Evolutionary conservation across 768 basidiomycete species (phyloP), one percentile per base, ranked within the genome.

Genomic region (Panellus pusillus): DNA sequence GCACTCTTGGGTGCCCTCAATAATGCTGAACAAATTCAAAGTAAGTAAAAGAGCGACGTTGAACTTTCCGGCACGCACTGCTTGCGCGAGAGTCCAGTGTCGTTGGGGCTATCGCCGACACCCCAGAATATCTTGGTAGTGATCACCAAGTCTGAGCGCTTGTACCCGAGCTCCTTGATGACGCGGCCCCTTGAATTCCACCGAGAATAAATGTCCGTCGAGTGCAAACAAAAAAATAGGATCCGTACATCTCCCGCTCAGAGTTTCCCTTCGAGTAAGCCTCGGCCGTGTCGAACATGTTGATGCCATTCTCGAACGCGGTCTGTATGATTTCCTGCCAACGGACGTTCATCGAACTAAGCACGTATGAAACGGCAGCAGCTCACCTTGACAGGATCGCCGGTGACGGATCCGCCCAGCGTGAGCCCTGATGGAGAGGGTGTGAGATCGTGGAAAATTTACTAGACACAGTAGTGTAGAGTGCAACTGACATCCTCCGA

Each of bases 61-160:
- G 8, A 50, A 17, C 18, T 38, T 39, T 6, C 9, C 11, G 44
- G 31, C 8, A 73, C 81, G 49, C 56, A 83, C 82, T 84, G 83
- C 62, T 84, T 83, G 42, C 81, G 71, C 4, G 80, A 81, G 7
- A 84, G 68, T 18, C 83, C 83, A 45, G 66, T 68, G 55, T 74
- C 78, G 60, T 87, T 87, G 0, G 79, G 84, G 40, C 83, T 85
- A 24, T 67, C 65, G 49, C 81, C 70, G 4, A 78, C 71, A 6
- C 91, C 91, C 78, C 87, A 92, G 76, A 83, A 92, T 36, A 92
- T 55, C 68, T 92, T 92, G 52, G 91, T 93, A n/a, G 85, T 81
- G 62, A 93, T 75, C 47, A 93, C 77, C 11, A 91, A 69, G 63
- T 92, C 89, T 12, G 76, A 72, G 27, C 89, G 78, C 32, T 80